Evolutionary conservation across 1,284 basidiomycete genomes (phyloP).

Genomic region (Ceratobasidium sp.): DNA sequence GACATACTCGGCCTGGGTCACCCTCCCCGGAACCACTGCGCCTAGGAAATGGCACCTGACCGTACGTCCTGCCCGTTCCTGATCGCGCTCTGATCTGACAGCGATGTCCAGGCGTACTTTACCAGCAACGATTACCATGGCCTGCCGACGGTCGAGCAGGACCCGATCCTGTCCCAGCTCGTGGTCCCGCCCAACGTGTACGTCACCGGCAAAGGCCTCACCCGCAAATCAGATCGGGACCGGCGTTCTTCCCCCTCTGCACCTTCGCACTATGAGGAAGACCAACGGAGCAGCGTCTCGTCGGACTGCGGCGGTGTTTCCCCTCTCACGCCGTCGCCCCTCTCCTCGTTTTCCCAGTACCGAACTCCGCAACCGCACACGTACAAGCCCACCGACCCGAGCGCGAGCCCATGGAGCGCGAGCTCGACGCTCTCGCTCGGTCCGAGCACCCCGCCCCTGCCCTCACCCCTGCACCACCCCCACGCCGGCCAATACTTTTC

Average conservation of each 20-base stretch:
- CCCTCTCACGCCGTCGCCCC: conserved; percentile 31
- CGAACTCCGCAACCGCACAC: background rate
- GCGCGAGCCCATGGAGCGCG: conserved; percentile 24
- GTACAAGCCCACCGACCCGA: conserved; percentile 19
- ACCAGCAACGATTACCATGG: conserved; percentile 39
- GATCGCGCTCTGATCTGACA: background rate
- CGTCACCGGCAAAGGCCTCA: conserved; percentile 45
- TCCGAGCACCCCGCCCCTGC: conserved; percentile 25
- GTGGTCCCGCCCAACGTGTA: conserved; percentile 41
- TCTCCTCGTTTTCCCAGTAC: conserved; percentile 30
- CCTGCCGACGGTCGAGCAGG: conserved; percentile 42
- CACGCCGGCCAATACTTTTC: background rate
- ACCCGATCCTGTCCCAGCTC: conserved; percentile 40
- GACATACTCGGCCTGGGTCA: conserved; percentile 44
- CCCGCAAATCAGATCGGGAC: conserved; percentile 42
- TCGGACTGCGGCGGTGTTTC: conserved; percentile 31
- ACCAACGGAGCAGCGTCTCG: conserved; percentile 21
- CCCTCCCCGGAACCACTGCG: conserved; percentile 28
- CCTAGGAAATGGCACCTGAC: conserved; percentile 44
- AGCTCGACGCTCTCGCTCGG: conserved; percentile 12
- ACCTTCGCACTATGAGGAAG: conserved; percentile 18
- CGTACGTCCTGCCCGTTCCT: conserved; percentile 12
- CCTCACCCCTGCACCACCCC: conserved; percentile 23
- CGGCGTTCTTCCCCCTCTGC: conserved; percentile 10
- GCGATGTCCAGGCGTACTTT: conserved; percentile 41